These are phyloP conservation scores for Pichia sporocuriosa DNA, from an alignment of 805 yeast genomes.

Conservation along the genomic window DNA sequence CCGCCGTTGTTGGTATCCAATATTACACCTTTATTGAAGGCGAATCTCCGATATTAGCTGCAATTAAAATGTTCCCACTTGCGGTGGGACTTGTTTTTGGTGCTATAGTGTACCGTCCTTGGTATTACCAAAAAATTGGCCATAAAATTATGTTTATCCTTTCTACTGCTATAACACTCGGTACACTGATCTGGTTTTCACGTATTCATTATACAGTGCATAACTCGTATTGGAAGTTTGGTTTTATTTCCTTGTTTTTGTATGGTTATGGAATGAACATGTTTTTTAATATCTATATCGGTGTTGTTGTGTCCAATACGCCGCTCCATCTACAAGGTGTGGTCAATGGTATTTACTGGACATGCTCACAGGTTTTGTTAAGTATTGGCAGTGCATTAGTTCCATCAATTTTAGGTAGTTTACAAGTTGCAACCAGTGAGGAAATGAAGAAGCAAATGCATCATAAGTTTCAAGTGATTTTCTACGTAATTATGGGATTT, in stretches of 20 bases:
- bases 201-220: slow-evolving; percentile 12
- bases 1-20: slow-evolving; percentile 11
- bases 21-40: slow-evolving; percentile 27
- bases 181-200: slow-evolving; percentile 18
- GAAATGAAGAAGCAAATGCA: slow-evolving; percentile 3
- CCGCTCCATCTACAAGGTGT: slow-evolving; percentile 18
- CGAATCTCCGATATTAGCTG: slow-evolving; percentile 30
- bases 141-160: slow-evolving; percentile 15
- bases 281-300: slow-evolving; percentile 31
- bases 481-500: slow-evolving; percentile 6
- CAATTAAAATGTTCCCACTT: slow-evolving; percentile 32
- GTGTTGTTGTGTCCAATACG: slow-evolving; percentile 22
- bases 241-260: slow-evolving; percentile 21
- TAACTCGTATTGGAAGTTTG: slow-evolving; percentile 21
- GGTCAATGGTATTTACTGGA: slow-evolving; percentile 16
- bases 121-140: slow-evolving; percentile 17
- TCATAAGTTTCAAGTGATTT: slow-evolving; percentile 1
- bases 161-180: slow-evolving; percentile 13
- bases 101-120: slow-evolving; percentile 18
- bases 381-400: slow-evolving; percentile 16
- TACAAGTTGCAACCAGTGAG: slow-evolving; percentile 1
- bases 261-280: slow-evolving; percentile 21
- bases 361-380: slow-evolving; percentile 14
- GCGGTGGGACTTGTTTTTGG: slow-evolving; percentile 28
- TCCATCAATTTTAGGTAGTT: slow-evolving; percentile 14